A percentile compares a stretch with the other conserved stretches of the same genome.
Conservation (phyloP, 352 stramenopile genomes). For the Plasmopara halstedii region DNA sequence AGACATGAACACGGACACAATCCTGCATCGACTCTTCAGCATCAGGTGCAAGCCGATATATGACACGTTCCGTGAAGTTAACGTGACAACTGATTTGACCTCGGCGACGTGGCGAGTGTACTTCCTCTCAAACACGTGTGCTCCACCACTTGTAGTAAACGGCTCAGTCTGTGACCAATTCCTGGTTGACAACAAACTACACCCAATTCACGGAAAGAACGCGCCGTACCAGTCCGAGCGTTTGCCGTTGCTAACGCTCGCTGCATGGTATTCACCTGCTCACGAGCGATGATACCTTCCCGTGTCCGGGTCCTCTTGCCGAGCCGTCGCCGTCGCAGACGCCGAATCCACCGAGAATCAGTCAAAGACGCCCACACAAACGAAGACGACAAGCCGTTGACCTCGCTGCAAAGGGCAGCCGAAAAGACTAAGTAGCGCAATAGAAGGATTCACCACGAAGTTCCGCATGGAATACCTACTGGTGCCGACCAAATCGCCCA, state of each 20-base stretch:
- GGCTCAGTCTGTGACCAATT: not conserved
- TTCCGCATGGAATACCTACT: not conserved
- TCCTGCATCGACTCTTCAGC: not conserved
- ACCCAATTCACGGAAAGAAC: not conserved
- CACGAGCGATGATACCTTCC: not conserved
- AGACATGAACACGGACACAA: not conserved
- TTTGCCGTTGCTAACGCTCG: not conserved
- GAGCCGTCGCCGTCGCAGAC: not conserved
- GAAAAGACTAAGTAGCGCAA: not conserved
- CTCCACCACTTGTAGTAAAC: not conserved
- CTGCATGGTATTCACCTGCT: not conserved
- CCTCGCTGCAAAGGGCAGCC: not conserved
- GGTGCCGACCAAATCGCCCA: not conserved
- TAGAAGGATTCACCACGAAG: not conserved
- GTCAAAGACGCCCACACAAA: not conserved
- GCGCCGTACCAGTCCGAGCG: not conserved
- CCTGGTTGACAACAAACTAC: not conserved
- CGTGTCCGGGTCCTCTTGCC: not conserved
- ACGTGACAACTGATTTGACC: not conserved
- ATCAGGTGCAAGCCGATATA: not conserved
- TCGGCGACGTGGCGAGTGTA: not conserved
- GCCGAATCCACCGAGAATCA: not conserved
- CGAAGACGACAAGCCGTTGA: not conserved
- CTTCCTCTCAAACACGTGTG: not conserved
- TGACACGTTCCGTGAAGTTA: not conserved